phyloP scores from a whole-genome alignment of 1,139 yeast species.

The Insectozyma bohioensis region DNA sequence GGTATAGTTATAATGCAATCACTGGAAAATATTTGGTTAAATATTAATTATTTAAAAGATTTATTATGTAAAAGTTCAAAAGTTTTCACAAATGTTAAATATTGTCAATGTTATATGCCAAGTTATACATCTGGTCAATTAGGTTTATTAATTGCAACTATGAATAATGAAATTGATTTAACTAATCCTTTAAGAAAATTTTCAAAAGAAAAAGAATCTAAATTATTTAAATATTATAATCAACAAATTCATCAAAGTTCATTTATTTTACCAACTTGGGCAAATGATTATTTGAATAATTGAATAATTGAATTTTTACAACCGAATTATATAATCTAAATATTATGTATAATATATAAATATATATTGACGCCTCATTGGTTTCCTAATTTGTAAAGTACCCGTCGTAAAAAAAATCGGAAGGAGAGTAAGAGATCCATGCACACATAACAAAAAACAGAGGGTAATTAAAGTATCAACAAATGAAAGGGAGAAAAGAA shows the following conservation, averaged over 20 bases:
- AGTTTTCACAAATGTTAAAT: constrained; percentile 80
- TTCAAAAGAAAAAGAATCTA: constrained; percentile 46
- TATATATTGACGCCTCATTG: too few species aligned
- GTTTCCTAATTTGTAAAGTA: too few species aligned
- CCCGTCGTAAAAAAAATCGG: too few species aligned
- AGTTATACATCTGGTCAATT: constrained; percentile 96
- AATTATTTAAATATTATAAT: constrained; percentile 71
- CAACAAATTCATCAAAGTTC: constrained; percentile 71
- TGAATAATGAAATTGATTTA: constrained; percentile 52
- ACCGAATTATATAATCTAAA: too few species aligned
- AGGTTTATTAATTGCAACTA: constrained; percentile 82
- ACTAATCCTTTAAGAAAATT: constrained; percentile 52
- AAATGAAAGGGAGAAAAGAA: too few species aligned
- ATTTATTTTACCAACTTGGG: constrained; percentile 89
- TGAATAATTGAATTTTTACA: background rate
- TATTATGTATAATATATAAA: too few species aligned
- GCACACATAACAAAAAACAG: too few species aligned
- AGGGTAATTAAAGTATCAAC: too few species aligned
- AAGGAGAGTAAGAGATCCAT: too few species aligned
- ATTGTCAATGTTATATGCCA: constrained; percentile 88
- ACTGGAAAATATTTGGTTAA: constrained; percentile 90
- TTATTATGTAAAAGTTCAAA: constrained; percentile 59
- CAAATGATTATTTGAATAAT: constrained; percentile 35
- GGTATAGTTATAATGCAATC: constrained; percentile 92
- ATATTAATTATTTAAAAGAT: constrained; percentile 61